Percentiles rank a stretch among this genome's conserved stretches.
Conservation (phyloP, 176 grass and related monocot species). For the maize (Zea mays) region Zm-B73-REFERENCE-NAM-5.0 NC_050096.1:163964001-163964500, state of each 20-base stretch:
- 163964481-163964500: conserved; percentile 58
- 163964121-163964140: conserved; percentile 52
- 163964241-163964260: conserved; percentile 58
- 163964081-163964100: neutral
- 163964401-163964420: conserved; percentile 69
- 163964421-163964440: conserved; percentile 32
- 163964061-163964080: neutral
- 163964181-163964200: conserved; percentile 69
- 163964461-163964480: conserved; percentile 26
- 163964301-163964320: conserved; percentile 74
- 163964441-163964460: conserved; percentile 67
- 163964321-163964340: conserved; percentile 49
- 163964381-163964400: conserved; percentile 26
- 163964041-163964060: conserved; percentile 37
- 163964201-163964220: conserved; percentile 9
- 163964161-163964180: conserved; percentile 67
- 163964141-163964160: conserved; percentile 45
- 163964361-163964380: conserved; percentile 19
- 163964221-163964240: conserved; percentile 71
- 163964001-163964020: conserved; percentile 36
- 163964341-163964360: conserved; percentile 68
- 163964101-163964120: conserved; percentile 29
- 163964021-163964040: conserved; percentile 2
- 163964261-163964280: conserved; percentile 32
- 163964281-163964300: conserved; percentile 90